Evolutionary conservation across 768 basidiomycete genomes (phyloP).

Genomic region (Phallus indusiatus): DNA sequence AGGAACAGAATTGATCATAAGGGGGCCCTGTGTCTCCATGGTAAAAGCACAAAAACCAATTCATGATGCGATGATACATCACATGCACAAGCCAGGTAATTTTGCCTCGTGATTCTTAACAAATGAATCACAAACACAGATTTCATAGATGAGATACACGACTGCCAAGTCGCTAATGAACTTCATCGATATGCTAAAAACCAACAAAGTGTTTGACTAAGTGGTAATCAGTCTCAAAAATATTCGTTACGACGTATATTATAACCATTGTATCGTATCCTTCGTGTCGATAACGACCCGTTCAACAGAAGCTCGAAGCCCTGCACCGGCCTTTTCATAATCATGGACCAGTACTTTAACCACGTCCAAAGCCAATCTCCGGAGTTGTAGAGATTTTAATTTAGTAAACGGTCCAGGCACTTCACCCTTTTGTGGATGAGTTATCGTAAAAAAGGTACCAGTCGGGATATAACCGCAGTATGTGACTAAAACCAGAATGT

Average conservation of each 20-base stretch:
- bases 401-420: slow-evolving; percentile 71
- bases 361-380: slow-evolving; percentile 57
- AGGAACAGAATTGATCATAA: no score
- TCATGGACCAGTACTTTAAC: slow-evolving; percentile 26
- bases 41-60: no score
- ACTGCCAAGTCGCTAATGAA: not conserved
- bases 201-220: not conserved
- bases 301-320: slow-evolving; percentile 27
- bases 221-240: not conserved
- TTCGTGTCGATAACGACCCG: slow-evolving; percentile 28
- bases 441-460: slow-evolving; percentile 75
- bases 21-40: no score
- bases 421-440: slow-evolving; percentile 64
- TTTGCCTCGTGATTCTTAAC: not conserved
- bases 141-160: not conserved
- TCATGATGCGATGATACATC: no score
- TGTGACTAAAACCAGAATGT: slow-evolving; percentile 31
- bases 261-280: slow-evolving; percentile 32
- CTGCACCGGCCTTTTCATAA: not conserved
- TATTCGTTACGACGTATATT: not conserved
- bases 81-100: not conserved
- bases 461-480: slow-evolving; percentile 41
- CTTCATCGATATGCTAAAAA: not conserved
- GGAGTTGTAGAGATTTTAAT: slow-evolving; percentile 38
- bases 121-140: not conserved